phyloP scores from a whole-genome alignment of 2,329 filamentous ascomycete species.

The Didymella glomerata region DNA sequence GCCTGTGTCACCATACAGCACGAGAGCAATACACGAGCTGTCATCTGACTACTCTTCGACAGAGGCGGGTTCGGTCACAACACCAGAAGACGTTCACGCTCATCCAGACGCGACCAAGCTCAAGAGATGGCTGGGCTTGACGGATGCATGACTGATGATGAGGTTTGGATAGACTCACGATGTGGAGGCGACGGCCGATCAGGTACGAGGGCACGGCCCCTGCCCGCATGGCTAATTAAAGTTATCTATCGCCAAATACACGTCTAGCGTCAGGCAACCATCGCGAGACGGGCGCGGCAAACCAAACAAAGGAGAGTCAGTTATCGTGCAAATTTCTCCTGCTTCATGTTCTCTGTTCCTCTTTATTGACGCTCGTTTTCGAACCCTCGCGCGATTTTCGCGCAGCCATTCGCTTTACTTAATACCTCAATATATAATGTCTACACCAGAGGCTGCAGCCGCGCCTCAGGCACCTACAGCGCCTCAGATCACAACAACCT shows the following conservation, averaged over 20 bases:
- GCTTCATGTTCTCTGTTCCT: constrained; percentile 1
- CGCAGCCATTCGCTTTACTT: constrained; percentile 20
- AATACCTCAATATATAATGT: constrained; percentile 15
- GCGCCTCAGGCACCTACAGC: constrained; percentile 12
- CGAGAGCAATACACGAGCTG: constrained; percentile 4
- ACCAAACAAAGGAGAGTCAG: constrained; percentile 15
- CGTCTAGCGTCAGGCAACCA: constrained; percentile 25
- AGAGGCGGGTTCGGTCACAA: background rate
- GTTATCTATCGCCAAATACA: constrained; percentile 15
- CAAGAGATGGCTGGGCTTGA: background rate
- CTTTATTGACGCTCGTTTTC: constrained; percentile 9
- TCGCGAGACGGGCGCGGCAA: constrained; percentile 9
- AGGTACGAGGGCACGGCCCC: constrained; percentile 12
- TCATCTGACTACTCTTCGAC: constrained; percentile 8
- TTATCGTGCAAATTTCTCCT: constrained; percentile 9
- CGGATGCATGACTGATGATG: constrained; percentile 6
- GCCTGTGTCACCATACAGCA: constrained; percentile 3
- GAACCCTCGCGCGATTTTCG: constrained; percentile 9
- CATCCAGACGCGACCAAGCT: background rate
- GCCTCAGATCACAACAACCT: constrained; percentile 19
- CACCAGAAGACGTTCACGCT: background rate
- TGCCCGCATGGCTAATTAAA: constrained; percentile 15
- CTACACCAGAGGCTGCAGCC: constrained; percentile 6
- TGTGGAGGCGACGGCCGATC: constrained; percentile 12
- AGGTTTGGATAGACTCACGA: constrained; percentile 9